A percentile compares a stretch with the other conserved stretches of the same genome.
These are phyloP conservation scores for Aureobasidium sp. DNA, from an alignment of 2,329 filamentous ascomycete genomes.

Conservation along the genomic window DNA sequence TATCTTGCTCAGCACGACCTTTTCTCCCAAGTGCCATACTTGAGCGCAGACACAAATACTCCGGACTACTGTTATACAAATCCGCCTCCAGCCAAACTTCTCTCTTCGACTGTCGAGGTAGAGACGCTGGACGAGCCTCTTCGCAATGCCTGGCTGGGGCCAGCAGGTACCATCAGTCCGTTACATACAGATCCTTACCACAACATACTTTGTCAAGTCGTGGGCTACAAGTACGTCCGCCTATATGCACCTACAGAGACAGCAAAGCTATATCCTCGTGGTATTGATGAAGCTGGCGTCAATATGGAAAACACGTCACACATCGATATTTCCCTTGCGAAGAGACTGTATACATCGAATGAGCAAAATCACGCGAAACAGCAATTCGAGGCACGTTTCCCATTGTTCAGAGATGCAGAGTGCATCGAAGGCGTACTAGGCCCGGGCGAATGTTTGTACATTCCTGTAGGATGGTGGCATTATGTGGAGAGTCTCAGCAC, in stretches of 20 bases:
- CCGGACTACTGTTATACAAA: constrained; percentile 79
- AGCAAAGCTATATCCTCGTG: constrained; percentile 52
- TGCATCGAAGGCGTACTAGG: constrained; percentile 73
- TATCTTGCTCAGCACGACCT: constrained; percentile 93
- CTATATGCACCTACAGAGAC: constrained; percentile 67
- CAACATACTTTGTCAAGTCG: constrained; percentile 83
- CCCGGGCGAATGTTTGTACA: constrained; percentile 78
- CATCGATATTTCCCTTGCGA: constrained; percentile 54
- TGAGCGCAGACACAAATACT: constrained; percentile 67
- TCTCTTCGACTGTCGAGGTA: constrained; percentile 53
- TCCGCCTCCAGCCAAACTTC: constrained; percentile 63
- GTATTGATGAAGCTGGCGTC: constrained; percentile 58
- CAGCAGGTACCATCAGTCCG: constrained; percentile 79
- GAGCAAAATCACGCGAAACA: constrained; percentile 18
- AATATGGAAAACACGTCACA: constrained; percentile 89
- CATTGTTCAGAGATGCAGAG: constrained; percentile 51
- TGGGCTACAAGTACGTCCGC: constrained; percentile 86
- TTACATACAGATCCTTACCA: constrained; percentile 92
- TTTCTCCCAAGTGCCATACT: constrained; percentile 69
- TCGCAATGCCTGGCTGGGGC: constrained; percentile 91
- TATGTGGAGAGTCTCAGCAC: constrained; percentile 80
- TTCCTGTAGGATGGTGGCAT: constrained; percentile 97
- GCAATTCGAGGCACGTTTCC: constrained; percentile 35
- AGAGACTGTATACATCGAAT: constrained; percentile 20
- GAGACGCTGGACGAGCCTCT: constrained; percentile 49